phyloP scores from a whole-genome alignment of 768 basidiomycete species.

The Serpula lacrymans region DNA sequence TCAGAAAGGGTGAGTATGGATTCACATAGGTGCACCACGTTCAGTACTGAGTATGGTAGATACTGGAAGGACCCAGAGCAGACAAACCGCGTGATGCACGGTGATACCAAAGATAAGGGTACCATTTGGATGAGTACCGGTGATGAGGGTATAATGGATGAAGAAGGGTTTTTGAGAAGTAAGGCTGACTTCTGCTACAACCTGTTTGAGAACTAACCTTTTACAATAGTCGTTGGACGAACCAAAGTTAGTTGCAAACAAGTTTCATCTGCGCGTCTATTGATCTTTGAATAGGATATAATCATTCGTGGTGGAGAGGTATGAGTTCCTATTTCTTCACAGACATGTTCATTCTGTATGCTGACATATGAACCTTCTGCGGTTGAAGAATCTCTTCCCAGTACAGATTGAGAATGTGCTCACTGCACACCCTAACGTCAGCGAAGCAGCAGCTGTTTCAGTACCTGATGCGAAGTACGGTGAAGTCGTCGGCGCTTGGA shows the following conservation, averaged over 20 bases:
- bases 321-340: constrained; percentile 5
- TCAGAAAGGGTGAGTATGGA: constrained; percentile 64
- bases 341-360: background rate
- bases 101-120: constrained; percentile 45
- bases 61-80: constrained; percentile 78
- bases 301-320: constrained; percentile 88
- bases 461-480: constrained; percentile 69
- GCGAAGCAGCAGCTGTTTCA: constrained; percentile 71
- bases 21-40: background rate
- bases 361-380: background rate
- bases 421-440: constrained; percentile 49
- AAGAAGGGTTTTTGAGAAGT: constrained; percentile 77
- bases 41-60: constrained; percentile 32
- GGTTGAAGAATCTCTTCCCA: constrained; percentile 73
- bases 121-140: constrained; percentile 82
- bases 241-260: constrained; percentile 52
- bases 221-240: constrained; percentile 63
- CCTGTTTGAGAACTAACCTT: constrained; percentile 1
- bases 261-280: background rate
- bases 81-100: constrained; percentile 55
- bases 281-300: constrained; percentile 50
- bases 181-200: constrained; percentile 22
- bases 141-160: constrained; percentile 77
- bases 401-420: constrained; percentile 81
- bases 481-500: constrained; percentile 81